Evolutionary conservation across 192 early-diverging fungal species (phyloP).

Genomic region (Chytriomyces sp.): DNA sequence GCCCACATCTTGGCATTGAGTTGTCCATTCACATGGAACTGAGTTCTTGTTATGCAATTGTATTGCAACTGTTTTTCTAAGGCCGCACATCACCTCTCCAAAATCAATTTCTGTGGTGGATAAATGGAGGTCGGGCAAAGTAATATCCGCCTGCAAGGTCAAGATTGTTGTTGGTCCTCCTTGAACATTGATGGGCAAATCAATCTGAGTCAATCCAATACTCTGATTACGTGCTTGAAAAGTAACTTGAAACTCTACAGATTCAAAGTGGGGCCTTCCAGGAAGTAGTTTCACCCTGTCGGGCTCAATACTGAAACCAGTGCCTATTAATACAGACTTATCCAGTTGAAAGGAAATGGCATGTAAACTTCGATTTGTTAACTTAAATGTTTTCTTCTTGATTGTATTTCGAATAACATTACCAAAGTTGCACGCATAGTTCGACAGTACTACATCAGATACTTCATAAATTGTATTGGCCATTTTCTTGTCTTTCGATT

Average conservation of each 20-base stretch:
- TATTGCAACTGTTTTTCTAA: constrained; percentile 48
- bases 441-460: constrained; percentile 46
- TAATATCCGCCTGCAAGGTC: constrained; percentile 46
- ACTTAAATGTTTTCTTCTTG: constrained; percentile 42
- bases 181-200: constrained; percentile 46
- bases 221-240: constrained; percentile 46
- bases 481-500: constrained; percentile 41
- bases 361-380: constrained; percentile 47
- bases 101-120: constrained; percentile 50
- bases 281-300: constrained; percentile 56
- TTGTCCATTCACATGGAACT: constrained; percentile 57
- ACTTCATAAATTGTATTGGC: constrained; percentile 37
- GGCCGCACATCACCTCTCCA: constrained; percentile 56
- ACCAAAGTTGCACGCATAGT: constrained; percentile 60
- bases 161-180: constrained; percentile 56
- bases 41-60: constrained; percentile 50
- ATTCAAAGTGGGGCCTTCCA: constrained; percentile 42
- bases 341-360: constrained; percentile 49
- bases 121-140: constrained; percentile 52
- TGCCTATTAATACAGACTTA: constrained; percentile 35
- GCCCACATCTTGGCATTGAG: background rate
- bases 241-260: constrained; percentile 45
- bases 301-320: constrained; percentile 57
- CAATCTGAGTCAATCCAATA: constrained; percentile 37
- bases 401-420: constrained; percentile 56